phyloP scores from a whole-genome alignment of 306 rosid species.

The Sechiopsis laciniata region DNA sequence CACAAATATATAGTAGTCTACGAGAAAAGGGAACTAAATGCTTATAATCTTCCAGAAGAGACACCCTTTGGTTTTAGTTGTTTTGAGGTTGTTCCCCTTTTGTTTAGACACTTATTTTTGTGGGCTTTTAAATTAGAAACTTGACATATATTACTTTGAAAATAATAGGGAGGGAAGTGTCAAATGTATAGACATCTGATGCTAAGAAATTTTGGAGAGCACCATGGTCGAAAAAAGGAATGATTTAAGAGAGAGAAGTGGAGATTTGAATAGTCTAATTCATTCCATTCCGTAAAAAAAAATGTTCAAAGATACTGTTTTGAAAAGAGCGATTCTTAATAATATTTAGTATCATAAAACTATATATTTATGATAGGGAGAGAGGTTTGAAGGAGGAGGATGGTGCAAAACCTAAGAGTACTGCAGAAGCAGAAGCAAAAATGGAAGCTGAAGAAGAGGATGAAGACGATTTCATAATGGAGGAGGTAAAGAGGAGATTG shows the following conservation, averaged over 20 bases:
- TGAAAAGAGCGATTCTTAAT: background rate
- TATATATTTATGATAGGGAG: background rate
- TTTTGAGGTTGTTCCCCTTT: background rate
- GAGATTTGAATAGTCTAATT: background rate
- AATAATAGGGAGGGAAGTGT: background rate
- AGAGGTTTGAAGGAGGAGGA: constrained; percentile 7
- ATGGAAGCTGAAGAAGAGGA: constrained; percentile 73
- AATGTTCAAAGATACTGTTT: background rate
- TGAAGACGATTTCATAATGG: constrained; percentile 77
- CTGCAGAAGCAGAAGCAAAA: constrained; percentile 54
- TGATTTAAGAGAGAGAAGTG: background rate
- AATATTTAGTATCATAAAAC: too few relatives aligned
- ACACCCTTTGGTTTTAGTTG: background rate
- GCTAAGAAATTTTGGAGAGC: background rate
- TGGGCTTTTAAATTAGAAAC: background rate
- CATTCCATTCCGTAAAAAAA: background rate
- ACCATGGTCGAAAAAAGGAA: background rate
- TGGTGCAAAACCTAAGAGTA: constrained; percentile 19
- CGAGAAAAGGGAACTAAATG: too few relatives aligned
- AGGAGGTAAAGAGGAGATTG: constrained; percentile 84
- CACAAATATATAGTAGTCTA: too few relatives aligned
- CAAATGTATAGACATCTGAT: too few relatives aligned
- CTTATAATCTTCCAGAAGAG: too few relatives aligned
- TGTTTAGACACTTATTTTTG: background rate
- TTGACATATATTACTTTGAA: too few relatives aligned